A percentile compares a stretch with the other conserved stretches of the same genome.
Evolutionary conservation across 2,329 filamentous ascomycete genomes (phyloP).

Genomic region (Colletotrichum sp.): DNA sequence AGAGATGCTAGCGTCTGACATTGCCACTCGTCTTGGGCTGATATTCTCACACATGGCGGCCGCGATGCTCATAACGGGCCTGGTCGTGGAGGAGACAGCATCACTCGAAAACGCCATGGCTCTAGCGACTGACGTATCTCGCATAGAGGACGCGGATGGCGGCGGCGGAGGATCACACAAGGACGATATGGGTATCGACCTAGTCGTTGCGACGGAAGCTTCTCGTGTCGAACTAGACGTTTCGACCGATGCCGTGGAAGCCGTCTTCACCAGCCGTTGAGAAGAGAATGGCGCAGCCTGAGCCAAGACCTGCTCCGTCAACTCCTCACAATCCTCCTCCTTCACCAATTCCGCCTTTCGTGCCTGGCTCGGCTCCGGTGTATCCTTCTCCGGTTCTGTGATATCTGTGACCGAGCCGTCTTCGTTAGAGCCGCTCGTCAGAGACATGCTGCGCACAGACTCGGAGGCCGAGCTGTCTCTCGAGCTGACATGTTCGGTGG

Average conservation of each 20-base stretch:
- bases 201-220: background rate
- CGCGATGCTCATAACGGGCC: conserved; percentile 15
- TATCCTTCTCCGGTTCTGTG: conserved; percentile 57
- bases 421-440: conserved; percentile 36
- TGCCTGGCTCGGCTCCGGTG: conserved; percentile 41
- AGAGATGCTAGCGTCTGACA: background rate
- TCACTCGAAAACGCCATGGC: background rate
- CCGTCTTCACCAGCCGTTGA: background rate
- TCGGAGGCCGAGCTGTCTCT: conserved; percentile 43
- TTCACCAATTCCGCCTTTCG: conserved; percentile 35
- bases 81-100: background rate
- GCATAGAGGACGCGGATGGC: background rate
- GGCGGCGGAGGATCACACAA: conserved; percentile 17
- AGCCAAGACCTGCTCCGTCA: conserved; percentile 16
- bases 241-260: background rate
- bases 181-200: conserved; percentile 17
- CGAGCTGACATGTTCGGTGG: conserved; percentile 31
- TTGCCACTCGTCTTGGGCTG: background rate
- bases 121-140: background rate
- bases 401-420: conserved; percentile 45
- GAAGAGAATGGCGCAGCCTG: conserved; percentile 14
- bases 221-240: background rate
- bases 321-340: conserved; percentile 34
- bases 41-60: background rate
- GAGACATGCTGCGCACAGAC: conserved; percentile 30